phyloP scores from a whole-genome alignment of 768 basidiomycete species.

The Calvatia gigantea region DNA sequence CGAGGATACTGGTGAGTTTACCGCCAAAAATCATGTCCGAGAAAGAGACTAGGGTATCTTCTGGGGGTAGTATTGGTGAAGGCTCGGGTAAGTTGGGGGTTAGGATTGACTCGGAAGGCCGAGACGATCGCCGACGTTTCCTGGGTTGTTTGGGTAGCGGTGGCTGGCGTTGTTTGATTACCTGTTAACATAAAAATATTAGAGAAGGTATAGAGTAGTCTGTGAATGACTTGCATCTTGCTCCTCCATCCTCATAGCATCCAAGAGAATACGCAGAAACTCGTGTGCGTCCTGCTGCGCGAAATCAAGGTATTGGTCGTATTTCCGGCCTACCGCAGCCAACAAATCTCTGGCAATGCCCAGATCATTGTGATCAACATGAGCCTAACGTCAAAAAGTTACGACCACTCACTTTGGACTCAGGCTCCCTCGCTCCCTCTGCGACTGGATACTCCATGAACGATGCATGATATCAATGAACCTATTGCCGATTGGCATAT shows the following conservation, averaged over 20 bases:
- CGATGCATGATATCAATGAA: conserved; percentile 57
- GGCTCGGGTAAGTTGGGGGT: conserved; percentile 6
- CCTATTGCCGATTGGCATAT: conserved; percentile 70
- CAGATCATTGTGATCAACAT: conserved; percentile 23
- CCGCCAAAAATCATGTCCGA: conserved; percentile 92
- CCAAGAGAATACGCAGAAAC: conserved; percentile 83
- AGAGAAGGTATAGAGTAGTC: neutral
- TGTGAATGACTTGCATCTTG: conserved; percentile 56
- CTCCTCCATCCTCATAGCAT: conserved; percentile 95
- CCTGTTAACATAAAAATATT: conserved; percentile 35
- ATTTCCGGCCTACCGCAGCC: conserved; percentile 70
- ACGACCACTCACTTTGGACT: conserved; percentile 60
- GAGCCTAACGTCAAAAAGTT: neutral
- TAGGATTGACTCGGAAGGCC: neutral
- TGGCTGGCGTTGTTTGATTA: conserved; percentile 73
- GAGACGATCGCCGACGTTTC: conserved; percentile 33
- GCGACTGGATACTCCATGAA: conserved; percentile 63
- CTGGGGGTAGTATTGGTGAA: conserved; percentile 11
- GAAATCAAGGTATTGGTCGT: conserved; percentile 93
- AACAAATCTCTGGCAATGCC: conserved; percentile 45
- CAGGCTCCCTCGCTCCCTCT: conserved; percentile 45
- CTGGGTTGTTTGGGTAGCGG: conserved; percentile 33
- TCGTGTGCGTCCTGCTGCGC: conserved; percentile 97
- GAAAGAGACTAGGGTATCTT: conserved; percentile 59
- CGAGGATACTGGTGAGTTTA: conserved; percentile 83